Conservation (phyloP, 2,329 filamentous ascomycete genomes). For the Trichoderma guizhouense region DNA sequence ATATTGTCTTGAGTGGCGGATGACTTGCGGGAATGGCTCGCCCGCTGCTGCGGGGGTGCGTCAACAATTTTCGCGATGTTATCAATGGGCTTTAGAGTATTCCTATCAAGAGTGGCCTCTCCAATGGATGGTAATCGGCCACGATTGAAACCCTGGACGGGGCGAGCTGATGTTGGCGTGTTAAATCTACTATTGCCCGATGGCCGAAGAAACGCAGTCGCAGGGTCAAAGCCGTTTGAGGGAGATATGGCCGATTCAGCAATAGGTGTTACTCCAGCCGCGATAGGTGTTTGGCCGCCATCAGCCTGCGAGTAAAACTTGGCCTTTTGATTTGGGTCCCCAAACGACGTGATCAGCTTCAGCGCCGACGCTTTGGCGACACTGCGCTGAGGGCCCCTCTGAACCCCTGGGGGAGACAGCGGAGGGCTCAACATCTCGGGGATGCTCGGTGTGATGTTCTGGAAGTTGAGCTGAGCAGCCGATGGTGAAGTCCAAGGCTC, state of each 20-base stretch:
- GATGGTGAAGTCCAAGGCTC: slow-evolving; percentile 88
- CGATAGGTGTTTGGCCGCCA: slow-evolving; percentile 69
- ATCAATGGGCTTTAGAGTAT: slow-evolving; percentile 28
- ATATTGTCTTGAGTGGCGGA: slow-evolving; percentile 41
- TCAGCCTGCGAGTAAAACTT: slow-evolving; percentile 60
- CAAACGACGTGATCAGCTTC: slow-evolving; percentile 90
- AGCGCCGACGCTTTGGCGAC: slow-evolving; percentile 78
- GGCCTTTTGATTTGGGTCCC: slow-evolving; percentile 57
- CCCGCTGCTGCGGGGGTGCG: slow-evolving; percentile 27
- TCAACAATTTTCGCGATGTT: slow-evolving; percentile 26
- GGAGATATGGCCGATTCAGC: slow-evolving; percentile 68
- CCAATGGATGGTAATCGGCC: slow-evolving; percentile 75
- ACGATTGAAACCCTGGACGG: slow-evolving; percentile 57
- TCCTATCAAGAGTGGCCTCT: slow-evolving; percentile 45
- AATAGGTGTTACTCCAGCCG: slow-evolving; percentile 83
- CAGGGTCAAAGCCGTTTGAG: slow-evolving; percentile 56
- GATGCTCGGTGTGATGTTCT: slow-evolving; percentile 52
- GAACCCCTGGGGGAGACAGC: slow-evolving; percentile 67
- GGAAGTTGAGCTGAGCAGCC: slow-evolving; percentile 59
- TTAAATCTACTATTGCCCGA: slow-evolving; percentile 66
- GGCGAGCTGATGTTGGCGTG: slow-evolving; percentile 62
- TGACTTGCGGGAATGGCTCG: slow-evolving; percentile 35
- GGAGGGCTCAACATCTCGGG: slow-evolving; percentile 65
- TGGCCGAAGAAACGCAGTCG: slow-evolving; percentile 65
- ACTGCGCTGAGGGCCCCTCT: slow-evolving; percentile 56